These are phyloP conservation scores for Raphanus raphanistrum DNA, from an alignment of 345 rosid species.

Conservation along the genomic window DNA sequence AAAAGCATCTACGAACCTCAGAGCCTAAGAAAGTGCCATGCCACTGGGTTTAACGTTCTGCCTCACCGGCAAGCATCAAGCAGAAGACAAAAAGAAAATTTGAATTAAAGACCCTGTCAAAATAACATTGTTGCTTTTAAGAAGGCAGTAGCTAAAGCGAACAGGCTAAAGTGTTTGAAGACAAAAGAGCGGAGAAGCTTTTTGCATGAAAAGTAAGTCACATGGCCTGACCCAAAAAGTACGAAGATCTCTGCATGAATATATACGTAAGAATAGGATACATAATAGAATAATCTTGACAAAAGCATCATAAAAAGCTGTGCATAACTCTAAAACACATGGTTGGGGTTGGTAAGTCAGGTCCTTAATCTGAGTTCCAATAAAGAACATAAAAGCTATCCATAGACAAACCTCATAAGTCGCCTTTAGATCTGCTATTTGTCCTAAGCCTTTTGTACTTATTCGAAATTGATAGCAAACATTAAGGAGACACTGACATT, in stretches of 20 bases:
- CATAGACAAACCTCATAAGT: slow-evolving; percentile 33
- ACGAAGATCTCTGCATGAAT: slow-evolving; percentile 46
- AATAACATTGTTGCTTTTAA: slow-evolving; percentile 40
- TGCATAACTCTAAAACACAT: slow-evolving; percentile 42
- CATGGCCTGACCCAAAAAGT: slow-evolving; percentile 38
- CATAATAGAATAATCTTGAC: slow-evolving; percentile 33
- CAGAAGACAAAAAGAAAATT: slow-evolving; percentile 30
- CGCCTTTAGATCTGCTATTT: slow-evolving; percentile 42
- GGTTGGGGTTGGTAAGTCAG: slow-evolving; percentile 49
- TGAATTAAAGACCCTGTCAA: slow-evolving; percentile 36
- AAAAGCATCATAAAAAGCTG: slow-evolving; percentile 43
- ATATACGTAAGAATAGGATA: slow-evolving; percentile 39
- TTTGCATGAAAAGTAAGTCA: slow-evolving; percentile 47
- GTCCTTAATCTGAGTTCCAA: slow-evolving; percentile 38
- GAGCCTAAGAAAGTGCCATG: slow-evolving; percentile 7
- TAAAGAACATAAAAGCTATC: slow-evolving; percentile 36
- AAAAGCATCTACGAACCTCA: slow-evolving; percentile 22
- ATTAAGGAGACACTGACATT: slow-evolving; percentile 21
- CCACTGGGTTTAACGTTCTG: slow-evolving; percentile 7
- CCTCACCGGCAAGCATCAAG: slow-evolving; percentile 32
- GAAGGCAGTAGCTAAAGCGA: slow-evolving; percentile 15
- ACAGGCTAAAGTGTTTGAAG: slow-evolving; percentile 35
- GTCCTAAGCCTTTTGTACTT: slow-evolving; percentile 36
- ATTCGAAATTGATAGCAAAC: slow-evolving; percentile 27
- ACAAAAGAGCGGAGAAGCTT: slow-evolving; percentile 39